Evolutionary conservation across 2,329 filamentous ascomycete species (phyloP), one percentile per base, ranked within the genome.

Genomic region (Cytospora paraplurivora): DNA sequence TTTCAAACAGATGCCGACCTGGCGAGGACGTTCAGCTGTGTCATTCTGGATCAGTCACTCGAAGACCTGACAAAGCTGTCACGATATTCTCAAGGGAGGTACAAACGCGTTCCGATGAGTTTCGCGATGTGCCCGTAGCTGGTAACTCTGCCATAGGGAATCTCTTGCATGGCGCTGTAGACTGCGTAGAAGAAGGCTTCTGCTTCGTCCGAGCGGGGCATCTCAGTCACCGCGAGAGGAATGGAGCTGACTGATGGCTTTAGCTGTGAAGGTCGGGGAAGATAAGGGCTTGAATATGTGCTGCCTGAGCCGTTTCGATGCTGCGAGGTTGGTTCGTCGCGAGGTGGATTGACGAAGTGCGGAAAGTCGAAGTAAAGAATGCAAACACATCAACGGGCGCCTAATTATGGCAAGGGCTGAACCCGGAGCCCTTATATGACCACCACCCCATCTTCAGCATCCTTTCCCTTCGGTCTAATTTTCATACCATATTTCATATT

Each of bases 1-100:
- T 75, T 97, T 97, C 33, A 98, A 84, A 75, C 91, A 96, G 54
- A 95, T 82, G 59, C 94, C 94, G 7, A 98, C 93, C 77, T 98
- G 94, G 63, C 93, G 86, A 1, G 89, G 87, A 2, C 89, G 81
- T 72, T 91, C 84, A 3, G 89, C 88, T 91, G 64, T 21, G n/a
- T 34, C 12, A 6, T 12, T 17, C 19, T 47, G 51, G 7, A 57
- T 21, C 17, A 53, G 17, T 27, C 27, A 21, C 7, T 7, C 21
- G 8, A 21, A 4, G 6, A 44, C 17, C 3, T 10, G 35, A 6
- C 5, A 1, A 19, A 4, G 13, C 34, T 17, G 3, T 11, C 3
- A 4, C 7, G 11, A 10, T 1, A 35, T 27, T 2, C 7, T 35
- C 13, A 47, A 47, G 49, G 49, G 56, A 51, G 61, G 13, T 21